phyloP scores from a whole-genome alignment of 805 yeast genomes.

The Scheffersomyces amazonensis region DNA sequence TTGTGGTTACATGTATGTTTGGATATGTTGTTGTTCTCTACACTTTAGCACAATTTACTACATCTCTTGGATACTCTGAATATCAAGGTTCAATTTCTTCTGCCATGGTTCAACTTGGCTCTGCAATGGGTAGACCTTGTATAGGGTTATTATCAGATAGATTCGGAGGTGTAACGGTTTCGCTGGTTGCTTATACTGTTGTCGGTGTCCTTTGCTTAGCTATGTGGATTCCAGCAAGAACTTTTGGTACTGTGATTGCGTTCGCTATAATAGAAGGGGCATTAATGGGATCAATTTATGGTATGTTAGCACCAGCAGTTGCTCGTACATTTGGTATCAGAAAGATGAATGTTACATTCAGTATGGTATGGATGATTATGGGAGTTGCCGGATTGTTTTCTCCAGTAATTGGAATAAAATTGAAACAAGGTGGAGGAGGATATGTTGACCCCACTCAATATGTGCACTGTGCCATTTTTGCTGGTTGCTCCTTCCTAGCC shows the following conservation, averaged over 20 bases:
- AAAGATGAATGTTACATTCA: constrained; percentile 46
- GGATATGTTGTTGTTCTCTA: constrained; percentile 62
- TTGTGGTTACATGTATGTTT: constrained; percentile 47
- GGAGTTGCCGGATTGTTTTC: constrained; percentile 52
- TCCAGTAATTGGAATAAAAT: constrained; percentile 57
- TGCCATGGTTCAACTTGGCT: constrained; percentile 60
- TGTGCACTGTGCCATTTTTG: constrained; percentile 52
- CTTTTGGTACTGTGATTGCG: constrained; percentile 51
- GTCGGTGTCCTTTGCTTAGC: constrained; percentile 29
- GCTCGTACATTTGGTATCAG: constrained; percentile 54
- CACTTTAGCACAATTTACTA: constrained; percentile 57
- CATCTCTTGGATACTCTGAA: constrained; percentile 54
- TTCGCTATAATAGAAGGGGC: constrained; percentile 54
- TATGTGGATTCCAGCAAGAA: constrained; percentile 51
- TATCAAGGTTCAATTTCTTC: constrained; percentile 56
- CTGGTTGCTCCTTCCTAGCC: constrained; percentile 51
- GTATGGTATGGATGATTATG: constrained; percentile 51
- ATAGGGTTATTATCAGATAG: constrained; percentile 51
- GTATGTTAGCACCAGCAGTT: constrained; percentile 48
- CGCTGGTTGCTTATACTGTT: constrained; percentile 19
- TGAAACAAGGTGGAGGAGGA: constrained; percentile 32
- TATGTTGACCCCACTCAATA: constrained; percentile 44
- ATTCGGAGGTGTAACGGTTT: constrained; percentile 51
- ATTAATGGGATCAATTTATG: constrained; percentile 61
- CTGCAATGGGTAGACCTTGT: constrained; percentile 52